These are phyloP conservation scores for Dittrichia graveolens DNA, from an alignment of 129 eudicot species.

Conservation along the genomic window DNA sequence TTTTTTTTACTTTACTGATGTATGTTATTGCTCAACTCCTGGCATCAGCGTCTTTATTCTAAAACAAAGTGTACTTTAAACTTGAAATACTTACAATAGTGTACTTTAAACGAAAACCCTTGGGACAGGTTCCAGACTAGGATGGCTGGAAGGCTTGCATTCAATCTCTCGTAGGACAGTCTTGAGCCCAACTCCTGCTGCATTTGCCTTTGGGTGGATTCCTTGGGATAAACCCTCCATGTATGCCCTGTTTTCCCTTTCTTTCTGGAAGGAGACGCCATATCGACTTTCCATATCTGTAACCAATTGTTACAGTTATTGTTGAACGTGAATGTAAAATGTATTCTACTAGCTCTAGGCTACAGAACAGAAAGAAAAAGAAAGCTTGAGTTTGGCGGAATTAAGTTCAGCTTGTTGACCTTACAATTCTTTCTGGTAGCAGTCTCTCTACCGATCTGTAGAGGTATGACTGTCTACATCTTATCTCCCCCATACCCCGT, in stretches of 20 bases:
- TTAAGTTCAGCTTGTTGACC: too few species aligned
- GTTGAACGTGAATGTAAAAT: too few species aligned
- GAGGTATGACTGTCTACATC: too few species aligned
- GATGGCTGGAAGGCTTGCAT: slow-evolving; percentile 49
- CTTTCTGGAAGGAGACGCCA: slow-evolving; percentile 49
- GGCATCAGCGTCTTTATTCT: slow-evolving; percentile 32
- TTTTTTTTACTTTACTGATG: slow-evolving; percentile 15
- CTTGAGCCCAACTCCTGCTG: slow-evolving; percentile 62
- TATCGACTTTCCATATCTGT: slow-evolving; percentile 63
- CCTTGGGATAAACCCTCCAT: slow-evolving; percentile 65
- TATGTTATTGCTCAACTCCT: slow-evolving; percentile 8
- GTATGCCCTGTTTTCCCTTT: slow-evolving; percentile 64
- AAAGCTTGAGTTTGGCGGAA: too few species aligned
- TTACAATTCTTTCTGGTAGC: too few species aligned
- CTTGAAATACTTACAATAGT: not conserved
- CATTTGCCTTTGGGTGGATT: slow-evolving; percentile 82
- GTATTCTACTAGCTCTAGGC: too few species aligned
- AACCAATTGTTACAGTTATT: not conserved
- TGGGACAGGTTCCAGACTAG: slow-evolving; percentile 46
- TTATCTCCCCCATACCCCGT: too few species aligned
- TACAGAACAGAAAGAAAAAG: too few species aligned
- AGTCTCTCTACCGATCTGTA: too few species aligned
- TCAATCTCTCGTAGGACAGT: slow-evolving; percentile 84
- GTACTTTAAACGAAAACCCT: slow-evolving; percentile 64
- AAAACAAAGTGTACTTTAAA: too few species aligned